Conservation (phyloP, 2,329 filamentous ascomycete genomes). For the Aspergillus phoenicis region DNA sequence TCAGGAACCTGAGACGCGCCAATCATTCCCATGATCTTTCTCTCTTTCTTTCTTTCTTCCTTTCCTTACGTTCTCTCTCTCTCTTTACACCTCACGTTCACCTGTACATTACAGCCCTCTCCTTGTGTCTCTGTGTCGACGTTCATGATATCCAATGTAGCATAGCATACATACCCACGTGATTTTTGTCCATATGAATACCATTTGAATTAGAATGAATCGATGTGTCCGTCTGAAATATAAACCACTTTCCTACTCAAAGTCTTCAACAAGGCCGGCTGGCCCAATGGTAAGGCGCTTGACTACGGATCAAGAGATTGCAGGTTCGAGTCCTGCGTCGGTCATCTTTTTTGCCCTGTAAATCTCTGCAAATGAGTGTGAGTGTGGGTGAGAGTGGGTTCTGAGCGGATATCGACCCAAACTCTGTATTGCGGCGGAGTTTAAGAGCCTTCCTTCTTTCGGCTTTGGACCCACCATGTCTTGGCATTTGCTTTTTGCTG, state of each 20-base stretch:
- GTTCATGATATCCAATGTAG: conserved; percentile 14
- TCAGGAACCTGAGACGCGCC: neutral
- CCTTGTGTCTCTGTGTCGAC: neutral
- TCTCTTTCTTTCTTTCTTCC: neutral
- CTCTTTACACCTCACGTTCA: neutral
- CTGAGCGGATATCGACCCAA: no score
- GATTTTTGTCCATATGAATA: neutral
- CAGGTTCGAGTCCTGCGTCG: conserved; percentile 50
- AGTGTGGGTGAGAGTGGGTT: neutral
- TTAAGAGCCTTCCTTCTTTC: no score
- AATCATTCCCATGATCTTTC: neutral
- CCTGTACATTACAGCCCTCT: neutral
- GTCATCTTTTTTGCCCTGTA: conserved; percentile 26
- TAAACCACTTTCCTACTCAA: neutral
- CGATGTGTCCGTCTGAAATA: neutral
- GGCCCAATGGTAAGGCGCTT: conserved; percentile 50
- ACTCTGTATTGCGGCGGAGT: no score
- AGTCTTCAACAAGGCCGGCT: conserved; percentile 8
- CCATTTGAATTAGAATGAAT: neutral
- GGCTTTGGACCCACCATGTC: no score
- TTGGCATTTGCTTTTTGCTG: no score
- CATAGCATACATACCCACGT: conserved; percentile 8
- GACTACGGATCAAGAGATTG: conserved; percentile 58
- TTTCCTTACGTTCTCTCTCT: neutral
- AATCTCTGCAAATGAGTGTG: neutral